Percentiles rank a stretch among this genome's conserved stretches.
phyloP scores from a whole-genome alignment of 441 rosid species.

The Omphalea diandra region DNA sequence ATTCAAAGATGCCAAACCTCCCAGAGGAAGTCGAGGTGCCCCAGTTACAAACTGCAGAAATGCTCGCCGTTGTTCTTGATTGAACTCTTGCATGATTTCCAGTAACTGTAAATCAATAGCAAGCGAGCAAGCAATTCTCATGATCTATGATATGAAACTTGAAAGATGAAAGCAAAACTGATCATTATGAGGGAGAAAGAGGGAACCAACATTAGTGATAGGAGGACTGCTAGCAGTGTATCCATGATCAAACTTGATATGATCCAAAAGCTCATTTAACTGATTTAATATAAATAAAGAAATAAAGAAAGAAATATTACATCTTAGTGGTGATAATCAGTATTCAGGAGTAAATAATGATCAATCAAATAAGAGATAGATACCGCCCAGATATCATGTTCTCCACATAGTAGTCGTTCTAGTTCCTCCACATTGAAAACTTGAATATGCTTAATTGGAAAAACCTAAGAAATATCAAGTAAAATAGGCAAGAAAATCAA shows the following conservation, averaged over 20 bases:
- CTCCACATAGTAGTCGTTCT: slow-evolving; percentile 88
- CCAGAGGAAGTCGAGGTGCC: slow-evolving; percentile 94
- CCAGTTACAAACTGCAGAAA: slow-evolving; percentile 97
- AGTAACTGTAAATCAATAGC: slow-evolving; percentile 56
- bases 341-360: slow-evolving; percentile 3
- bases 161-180: slow-evolving; percentile 11
- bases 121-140: slow-evolving; percentile 10
- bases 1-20: slow-evolving; percentile 87
- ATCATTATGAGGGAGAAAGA: slow-evolving; percentile 8
- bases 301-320: background rate
- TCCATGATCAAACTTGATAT: slow-evolving; percentile 98
- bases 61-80: slow-evolving; percentile 59
- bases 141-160: slow-evolving; percentile 9
- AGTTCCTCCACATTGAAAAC: slow-evolving; percentile 85
- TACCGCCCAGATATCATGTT: slow-evolving; percentile 72
- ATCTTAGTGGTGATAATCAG: slow-evolving; percentile 18
- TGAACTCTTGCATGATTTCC: slow-evolving; percentile 74
- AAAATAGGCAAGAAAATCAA: slow-evolving; percentile 1
- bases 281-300: slow-evolving; percentile 39
- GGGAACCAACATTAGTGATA: slow-evolving; percentile 52
- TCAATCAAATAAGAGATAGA: slow-evolving; percentile 23
- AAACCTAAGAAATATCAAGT: slow-evolving; percentile 51
- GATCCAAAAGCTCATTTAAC: slow-evolving; percentile 82
- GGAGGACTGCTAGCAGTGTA: slow-evolving; percentile 97
- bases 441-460: slow-evolving; percentile 70